Evolutionary conservation across 208 protist species (phyloP).

Genomic region (Trypanosoma platydactyli): DNA sequence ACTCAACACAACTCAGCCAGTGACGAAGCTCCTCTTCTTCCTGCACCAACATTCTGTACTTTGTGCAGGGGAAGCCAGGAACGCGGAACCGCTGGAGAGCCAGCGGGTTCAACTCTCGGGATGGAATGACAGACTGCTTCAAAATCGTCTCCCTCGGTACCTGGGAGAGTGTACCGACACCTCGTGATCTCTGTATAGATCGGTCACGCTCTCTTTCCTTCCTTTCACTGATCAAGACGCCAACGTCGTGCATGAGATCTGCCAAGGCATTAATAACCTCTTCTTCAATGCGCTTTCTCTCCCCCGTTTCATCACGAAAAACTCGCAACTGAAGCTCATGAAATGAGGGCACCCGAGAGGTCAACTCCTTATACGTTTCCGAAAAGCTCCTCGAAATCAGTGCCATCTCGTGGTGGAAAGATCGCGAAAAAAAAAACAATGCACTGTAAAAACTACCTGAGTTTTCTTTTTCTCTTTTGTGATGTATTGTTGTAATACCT

Average conservation of each 20-base stretch:
- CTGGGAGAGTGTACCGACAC: conserved; percentile 26
- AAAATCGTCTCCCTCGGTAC: conserved; percentile 47
- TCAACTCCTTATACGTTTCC: conserved; percentile 66
- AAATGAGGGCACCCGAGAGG: conserved; percentile 34
- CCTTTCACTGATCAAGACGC: conserved; percentile 62
- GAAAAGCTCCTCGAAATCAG: conserved; percentile 50
- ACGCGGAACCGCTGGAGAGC: conserved; percentile 28
- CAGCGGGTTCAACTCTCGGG: conserved; percentile 21
- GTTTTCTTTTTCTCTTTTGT: conserved; percentile 21
- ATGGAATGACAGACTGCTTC: conserved; percentile 49
- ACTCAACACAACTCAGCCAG: conserved; percentile 64
- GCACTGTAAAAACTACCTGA: neutral
- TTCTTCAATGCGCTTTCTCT: conserved; percentile 49
- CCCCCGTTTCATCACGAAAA: conserved; percentile 56
- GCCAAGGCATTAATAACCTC: conserved; percentile 33
- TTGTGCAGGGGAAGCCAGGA: conserved; percentile 50
- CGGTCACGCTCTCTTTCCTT: conserved; percentile 34
- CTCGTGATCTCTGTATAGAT: neutral
- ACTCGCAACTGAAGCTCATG: conserved; percentile 53
- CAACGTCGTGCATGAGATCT: conserved; percentile 64
- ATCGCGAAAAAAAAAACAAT: neutral
- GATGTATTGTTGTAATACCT: conserved; percentile 4
- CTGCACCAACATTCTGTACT: conserved; percentile 42
- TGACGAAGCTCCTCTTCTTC: conserved; percentile 74
- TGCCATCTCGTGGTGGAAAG: conserved; percentile 33